Evolutionary conservation across 1,284 basidiomycete genomes (phyloP).

Genomic region (Cerrena zonata): DNA sequence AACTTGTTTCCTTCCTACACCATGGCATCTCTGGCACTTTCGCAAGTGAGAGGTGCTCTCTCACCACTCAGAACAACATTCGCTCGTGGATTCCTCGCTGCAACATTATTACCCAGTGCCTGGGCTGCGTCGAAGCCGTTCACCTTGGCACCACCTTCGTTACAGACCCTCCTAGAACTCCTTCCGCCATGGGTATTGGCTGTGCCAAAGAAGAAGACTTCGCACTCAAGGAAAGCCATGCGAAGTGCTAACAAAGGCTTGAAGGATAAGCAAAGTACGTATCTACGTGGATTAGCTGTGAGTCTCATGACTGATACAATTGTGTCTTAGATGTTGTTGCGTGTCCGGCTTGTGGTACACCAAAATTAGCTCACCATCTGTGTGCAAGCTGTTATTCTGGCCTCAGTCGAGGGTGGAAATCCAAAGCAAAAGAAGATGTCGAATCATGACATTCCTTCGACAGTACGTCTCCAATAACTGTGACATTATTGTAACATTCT

Average conservation of each 20-base stretch:
- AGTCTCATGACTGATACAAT: not conserved
- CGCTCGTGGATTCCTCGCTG: slow-evolving; percentile 26
- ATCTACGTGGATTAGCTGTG: slow-evolving; percentile 11
- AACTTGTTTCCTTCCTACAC: not conserved
- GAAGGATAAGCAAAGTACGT: slow-evolving; percentile 86
- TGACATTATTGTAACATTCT: too few relatives aligned
- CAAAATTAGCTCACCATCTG: slow-evolving; percentile 86
- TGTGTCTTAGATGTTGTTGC: slow-evolving; percentile 71
- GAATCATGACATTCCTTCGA: not conserved
- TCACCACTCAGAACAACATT: slow-evolving; percentile 36
- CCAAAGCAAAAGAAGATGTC: slow-evolving; percentile 23
- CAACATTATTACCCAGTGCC: slow-evolving; percentile 26
- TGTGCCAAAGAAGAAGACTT: slow-evolving; percentile 91
- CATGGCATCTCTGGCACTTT: slow-evolving; percentile 40
- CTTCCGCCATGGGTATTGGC: slow-evolving; percentile 86
- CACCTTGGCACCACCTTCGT: slow-evolving; percentile 45
- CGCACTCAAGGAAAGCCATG: slow-evolving; percentile 94
- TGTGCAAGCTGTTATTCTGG: slow-evolving; percentile 82
- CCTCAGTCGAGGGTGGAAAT: slow-evolving; percentile 66
- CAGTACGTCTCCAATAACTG: too few relatives aligned
- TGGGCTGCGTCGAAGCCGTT: slow-evolving; percentile 30
- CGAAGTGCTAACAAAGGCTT: slow-evolving; percentile 89
- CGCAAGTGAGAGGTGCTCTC: slow-evolving; percentile 29
- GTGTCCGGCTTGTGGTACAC: slow-evolving; percentile 85
- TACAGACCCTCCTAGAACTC: slow-evolving; percentile 67